Evolutionary conservation across 169 alveolate genomes (phyloP), one percentile per base, ranked within the genome.

Genomic region (Plasmodium inui): DNA sequence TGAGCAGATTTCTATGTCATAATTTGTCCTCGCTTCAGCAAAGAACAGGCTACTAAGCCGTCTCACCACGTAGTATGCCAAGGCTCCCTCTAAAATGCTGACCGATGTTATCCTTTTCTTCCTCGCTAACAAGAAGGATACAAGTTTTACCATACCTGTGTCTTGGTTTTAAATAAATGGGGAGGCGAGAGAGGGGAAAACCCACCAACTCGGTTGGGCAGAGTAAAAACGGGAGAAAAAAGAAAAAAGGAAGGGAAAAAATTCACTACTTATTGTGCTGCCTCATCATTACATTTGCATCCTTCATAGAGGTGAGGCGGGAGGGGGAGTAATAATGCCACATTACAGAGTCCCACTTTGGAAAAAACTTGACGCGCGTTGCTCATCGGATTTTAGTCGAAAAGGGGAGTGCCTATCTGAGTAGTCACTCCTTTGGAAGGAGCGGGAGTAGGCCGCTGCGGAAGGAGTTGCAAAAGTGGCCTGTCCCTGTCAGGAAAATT

Each of bases 1-100:
- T n/a, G 89, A 26, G 71, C 94, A 88, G n/a, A 88, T 61, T 53
- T 88, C 94, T 9, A 88, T 39, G 12, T 10, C 82, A 41, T 88
- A 88, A 55, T 88, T 39, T 55, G 70, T 79, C 28, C 76, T 4
- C 19, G 61, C 17, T 67, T 57, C 17, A 19, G 19, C 19, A 46
- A 78, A 88, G 46, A 88, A 53, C 1, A 57, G 34, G 7, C 32
- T 57, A 34, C 46, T 61, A 2, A 78, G 55, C 34, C 72, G 34
- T n/a, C 30, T 88, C 32, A 80, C 72, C 39, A 78, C 71, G 46
- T 88, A 88, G 82, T 78, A 79, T 10, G 73, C 30, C 26, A 88
- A 67, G 30, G 82, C 53, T 9, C 50, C 70, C 81, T 88, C 94
- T 37, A 88, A 88, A 76, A 79, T 28, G n/a, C 79, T 39, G 19